A percentile compares a stretch with the other conserved stretches of the same genome.
These are phyloP conservation scores for Diutina sp. DNA, from an alignment of 1,139 yeast genomes.

Conservation along the genomic window DNA sequence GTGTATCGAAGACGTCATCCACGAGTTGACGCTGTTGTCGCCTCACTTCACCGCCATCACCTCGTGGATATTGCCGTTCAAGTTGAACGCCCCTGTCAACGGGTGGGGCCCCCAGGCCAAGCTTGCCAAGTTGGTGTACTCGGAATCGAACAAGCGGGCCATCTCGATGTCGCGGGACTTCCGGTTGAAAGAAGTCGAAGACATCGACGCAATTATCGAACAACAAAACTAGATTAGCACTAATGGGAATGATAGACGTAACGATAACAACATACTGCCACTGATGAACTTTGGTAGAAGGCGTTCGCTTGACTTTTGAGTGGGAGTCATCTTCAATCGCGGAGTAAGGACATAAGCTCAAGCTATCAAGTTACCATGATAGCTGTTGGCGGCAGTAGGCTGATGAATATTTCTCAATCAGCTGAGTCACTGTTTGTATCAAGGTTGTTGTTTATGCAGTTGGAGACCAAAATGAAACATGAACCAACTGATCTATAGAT, in stretches of 20 bases:
- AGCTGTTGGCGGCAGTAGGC: too few relatives aligned
- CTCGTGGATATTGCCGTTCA: constrained; percentile 57
- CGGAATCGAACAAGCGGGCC: constrained; percentile 29
- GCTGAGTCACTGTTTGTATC: too few relatives aligned
- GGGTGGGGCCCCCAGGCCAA: constrained; percentile 60
- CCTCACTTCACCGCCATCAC: constrained; percentile 47
- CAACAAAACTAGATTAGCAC: constrained; percentile 35
- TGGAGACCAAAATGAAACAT: too few relatives aligned
- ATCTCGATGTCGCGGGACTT: constrained; percentile 53
- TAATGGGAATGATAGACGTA: neutral
- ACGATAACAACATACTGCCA: neutral
- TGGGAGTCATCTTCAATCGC: too few relatives aligned
- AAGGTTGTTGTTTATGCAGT: too few relatives aligned
- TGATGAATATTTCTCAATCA: too few relatives aligned
- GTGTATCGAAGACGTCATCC: constrained; percentile 70
- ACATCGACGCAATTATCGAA: constrained; percentile 53
- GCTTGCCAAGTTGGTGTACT: constrained; percentile 35
- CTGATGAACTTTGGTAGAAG: too few relatives aligned
- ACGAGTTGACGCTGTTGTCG: constrained; percentile 51
- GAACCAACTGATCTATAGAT: too few relatives aligned
- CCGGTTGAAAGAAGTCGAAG: constrained; percentile 45
- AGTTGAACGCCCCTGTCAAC: constrained; percentile 52
- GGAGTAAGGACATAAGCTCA: too few relatives aligned
- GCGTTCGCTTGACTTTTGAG: too few relatives aligned
- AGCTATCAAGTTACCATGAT: too few relatives aligned